Evolutionary conservation across 108 stramenopile species (phyloP).

Genomic region (Nannochloropsis gaditana): DNA sequence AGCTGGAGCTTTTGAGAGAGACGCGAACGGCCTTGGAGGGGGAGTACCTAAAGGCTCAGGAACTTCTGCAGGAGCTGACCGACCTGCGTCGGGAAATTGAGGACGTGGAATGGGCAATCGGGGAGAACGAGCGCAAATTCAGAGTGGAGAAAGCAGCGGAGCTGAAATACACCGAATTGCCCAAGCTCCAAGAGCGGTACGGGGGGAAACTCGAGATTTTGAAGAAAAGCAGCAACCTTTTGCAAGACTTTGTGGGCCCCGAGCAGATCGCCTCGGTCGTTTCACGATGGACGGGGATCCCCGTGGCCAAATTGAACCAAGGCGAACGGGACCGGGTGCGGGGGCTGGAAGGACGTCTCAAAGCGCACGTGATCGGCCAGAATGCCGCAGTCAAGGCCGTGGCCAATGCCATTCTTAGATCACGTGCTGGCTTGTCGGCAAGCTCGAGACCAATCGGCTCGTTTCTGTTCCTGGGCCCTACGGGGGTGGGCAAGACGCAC

Average conservation of each 20-base stretch:
- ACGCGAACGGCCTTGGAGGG: neutral
- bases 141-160: slow-evolving; percentile 62
- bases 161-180: slow-evolving; percentile 78
- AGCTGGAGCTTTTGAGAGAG: slow-evolving; percentile 63
- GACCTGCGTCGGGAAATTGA: slow-evolving; percentile 63
- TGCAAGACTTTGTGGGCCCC: slow-evolving; percentile 72
- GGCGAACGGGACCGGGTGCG: slow-evolving; percentile 70
- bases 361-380: slow-evolving; percentile 77
- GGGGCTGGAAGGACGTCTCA: slow-evolving; percentile 61
- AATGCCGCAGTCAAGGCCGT: slow-evolving; percentile 69
- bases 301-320: slow-evolving; percentile 66
- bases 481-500: slow-evolving; percentile 87
- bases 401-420: slow-evolving; percentile 65
- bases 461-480: slow-evolving; percentile 82
- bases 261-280: slow-evolving; percentile 86
- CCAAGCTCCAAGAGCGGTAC: slow-evolving; percentile 60
- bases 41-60: slow-evolving; percentile 48
- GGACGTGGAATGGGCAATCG: slow-evolving; percentile 68
- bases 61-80: slow-evolving; percentile 67
- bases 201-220: slow-evolving; percentile 59
- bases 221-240: slow-evolving; percentile 56
- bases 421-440: slow-evolving; percentile 69
- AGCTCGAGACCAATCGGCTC: slow-evolving; percentile 69
- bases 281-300: slow-evolving; percentile 88
- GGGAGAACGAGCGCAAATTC: slow-evolving; percentile 60